phyloP scores from a whole-genome alignment of 2,329 filamentous ascomycete species.

The Dryadomyces sulphureus region DNA sequence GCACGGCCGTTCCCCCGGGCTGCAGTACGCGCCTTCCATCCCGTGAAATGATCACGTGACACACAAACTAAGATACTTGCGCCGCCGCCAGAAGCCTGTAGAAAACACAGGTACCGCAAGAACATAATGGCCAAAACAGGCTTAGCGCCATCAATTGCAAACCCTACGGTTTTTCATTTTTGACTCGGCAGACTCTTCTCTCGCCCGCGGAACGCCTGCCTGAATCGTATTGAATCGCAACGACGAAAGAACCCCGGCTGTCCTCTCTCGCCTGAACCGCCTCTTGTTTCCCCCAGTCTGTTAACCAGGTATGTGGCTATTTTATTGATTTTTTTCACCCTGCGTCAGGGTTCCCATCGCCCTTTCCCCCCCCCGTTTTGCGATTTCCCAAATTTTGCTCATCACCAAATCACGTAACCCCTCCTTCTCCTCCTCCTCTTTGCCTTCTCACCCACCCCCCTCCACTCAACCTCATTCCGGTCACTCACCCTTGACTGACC shows the following conservation, averaged over 20 bases:
- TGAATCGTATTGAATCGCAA: background rate
- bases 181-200: background rate
- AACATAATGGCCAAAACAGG: background rate
- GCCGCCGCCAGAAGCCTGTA: background rate
- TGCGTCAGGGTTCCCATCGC: no score
- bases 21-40: no score
- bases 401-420: background rate
- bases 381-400: background rate
- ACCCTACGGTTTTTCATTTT: conserved; percentile 7
- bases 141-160: conserved; percentile 5
- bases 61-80: background rate
- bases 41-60: background rate
- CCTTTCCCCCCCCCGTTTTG: background rate
- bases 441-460: background rate
- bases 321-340: background rate
- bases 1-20: no score
- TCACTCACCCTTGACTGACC: no score
- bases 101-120: background rate
- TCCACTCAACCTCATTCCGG: background rate
- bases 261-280: background rate
- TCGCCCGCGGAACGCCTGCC: background rate
- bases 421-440: background rate
- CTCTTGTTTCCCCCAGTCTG: background rate
- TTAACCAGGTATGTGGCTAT: background rate
- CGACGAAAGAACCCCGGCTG: background rate